Base-by-base conservation (phyloP, 106 monocot genomes). In the Dactylorhiza incarnata region DNA sequence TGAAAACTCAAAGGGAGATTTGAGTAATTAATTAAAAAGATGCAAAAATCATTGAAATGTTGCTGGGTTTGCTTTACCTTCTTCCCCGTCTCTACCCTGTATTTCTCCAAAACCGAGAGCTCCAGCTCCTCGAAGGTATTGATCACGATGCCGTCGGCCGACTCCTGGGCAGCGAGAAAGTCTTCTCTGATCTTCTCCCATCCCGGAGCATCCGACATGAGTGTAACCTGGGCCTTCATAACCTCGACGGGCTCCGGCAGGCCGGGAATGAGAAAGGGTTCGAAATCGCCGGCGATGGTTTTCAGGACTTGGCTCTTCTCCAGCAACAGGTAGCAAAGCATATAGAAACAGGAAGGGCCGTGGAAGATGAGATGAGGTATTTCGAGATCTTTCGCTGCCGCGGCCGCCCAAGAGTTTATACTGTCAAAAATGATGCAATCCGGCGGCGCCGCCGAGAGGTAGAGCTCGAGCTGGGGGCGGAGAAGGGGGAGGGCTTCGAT, bases 401-500 rank as follows among this genome's bases (percentile, higher is more conserved):
- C 51, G 19, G 1, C 25, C 1, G 86, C 85, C 89, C 89, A 92
- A 0, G 53, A 25, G 73, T 82, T 68, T 59, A 74, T 74, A 55
- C 29, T 44, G 73, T 92, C 92, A 12, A 83, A 49, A 22, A 92
- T 75, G 4, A 92, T 83, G 81, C 89, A 92, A 47, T 43, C 74
- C 13, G 85, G 78, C 9, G 1, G 22, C 0, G 22, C 48, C 43
- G 58, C 8, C 13, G 26, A 62, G 50, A 91, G 72, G 54, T 78
- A 77, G 29, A 54, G 47, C 5, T 72, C 72, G 5, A 84, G 49
- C 0, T 78, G 78, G 5, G 52, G 67, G n/a, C 13, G 47, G 4
- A 91, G 68, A 11, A 72, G 20, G 6, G 23, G 2, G 5, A 53
- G 7, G 7, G 77, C 81, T 0, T 22, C 9, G 74, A 91, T 81